phyloP scores from a whole-genome alignment of 2,329 filamentous ascomycete genomes.

The Paraphoma chrysanthemicola region DNA sequence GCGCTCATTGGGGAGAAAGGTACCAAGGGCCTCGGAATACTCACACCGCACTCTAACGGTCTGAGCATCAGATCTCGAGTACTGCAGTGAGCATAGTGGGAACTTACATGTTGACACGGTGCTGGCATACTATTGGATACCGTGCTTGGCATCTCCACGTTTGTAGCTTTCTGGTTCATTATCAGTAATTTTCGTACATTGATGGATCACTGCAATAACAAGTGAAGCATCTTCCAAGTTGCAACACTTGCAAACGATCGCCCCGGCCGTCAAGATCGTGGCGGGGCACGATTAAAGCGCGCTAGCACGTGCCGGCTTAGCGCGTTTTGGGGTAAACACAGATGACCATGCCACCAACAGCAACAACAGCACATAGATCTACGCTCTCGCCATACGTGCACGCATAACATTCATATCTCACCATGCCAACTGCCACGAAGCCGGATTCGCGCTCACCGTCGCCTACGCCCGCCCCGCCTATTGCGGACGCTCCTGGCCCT shows the following conservation, averaged over 20 bases:
- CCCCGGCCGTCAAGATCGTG: no score
- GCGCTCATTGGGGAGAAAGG: background rate
- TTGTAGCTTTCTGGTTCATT: background rate
- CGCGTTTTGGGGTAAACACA: slow-evolving; percentile 23
- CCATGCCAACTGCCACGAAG: slow-evolving; percentile 40
- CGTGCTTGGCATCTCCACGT: background rate
- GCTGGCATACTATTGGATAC: background rate
- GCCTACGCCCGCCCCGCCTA: slow-evolving; percentile 60
- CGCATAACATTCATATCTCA: slow-evolving; percentile 12
- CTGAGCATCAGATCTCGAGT: slow-evolving; percentile 14
- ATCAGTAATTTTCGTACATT: background rate
- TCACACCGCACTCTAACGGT: slow-evolving; percentile 10
- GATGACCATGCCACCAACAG: background rate
- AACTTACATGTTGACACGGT: no score
- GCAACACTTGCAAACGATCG: no score
- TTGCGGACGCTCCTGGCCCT: slow-evolving; percentile 62
- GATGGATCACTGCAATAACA: background rate
- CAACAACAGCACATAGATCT: background rate
- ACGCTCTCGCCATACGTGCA: background rate
- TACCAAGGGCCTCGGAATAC: background rate
- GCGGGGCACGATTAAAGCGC: background rate
- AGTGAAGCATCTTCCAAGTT: background rate
- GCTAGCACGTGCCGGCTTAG: slow-evolving; percentile 21
- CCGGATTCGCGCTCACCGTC: slow-evolving; percentile 54
- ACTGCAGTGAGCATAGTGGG: no score